Evolutionary conservation across 169 alveolate species (phyloP), one percentile per base, ranked within the genome.

Genomic region (Plasmodium relictum): DNA sequence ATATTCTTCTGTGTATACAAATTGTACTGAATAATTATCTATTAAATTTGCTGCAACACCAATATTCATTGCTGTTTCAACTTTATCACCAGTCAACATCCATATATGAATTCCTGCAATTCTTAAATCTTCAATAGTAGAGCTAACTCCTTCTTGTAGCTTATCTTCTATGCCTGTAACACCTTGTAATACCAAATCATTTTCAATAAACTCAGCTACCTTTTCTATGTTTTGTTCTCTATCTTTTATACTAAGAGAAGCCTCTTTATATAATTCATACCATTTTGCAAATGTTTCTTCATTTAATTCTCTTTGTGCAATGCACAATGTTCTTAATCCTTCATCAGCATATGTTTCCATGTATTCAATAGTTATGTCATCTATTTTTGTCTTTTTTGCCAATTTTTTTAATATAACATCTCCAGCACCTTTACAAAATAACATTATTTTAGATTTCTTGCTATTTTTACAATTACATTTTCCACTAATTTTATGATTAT

Each of bases 81-180:
- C 94, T 92, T 98, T 98, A 94, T 98, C 99, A 41, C 99, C 99
- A 6, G 99, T 98, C 31, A 98, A 95, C 99, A 98, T 98, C 99
- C 99, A 98, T 3, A 98, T 96, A 88, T 98, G 98, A 44, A 98
- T 97, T 16, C 99, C 99, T 0, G 99, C 99, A 50, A 93, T 85
- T 74, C 97, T 92, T 74, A 98, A 93, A 71, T 96, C 97, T 68
- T 96, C 96, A 50, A 98, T 96, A 3, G 99, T 95, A 92, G 98
- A 99, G 10, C 99, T 99, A 18, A 98, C 99, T 24, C 97, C 96
- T 39, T 98, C 99, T 93, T 98, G 98, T 72, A 98, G 94, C 90
- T 97, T 97, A 93, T 98, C 99, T 89, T 98, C 99, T 3, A 98
- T 96, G 0, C 99, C 99, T 3, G 99, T 97, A 20, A 97, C 96